These are phyloP conservation scores for Heritiera fomes DNA, from an alignment of 345 rosid species.

Conservation along the genomic window DNA sequence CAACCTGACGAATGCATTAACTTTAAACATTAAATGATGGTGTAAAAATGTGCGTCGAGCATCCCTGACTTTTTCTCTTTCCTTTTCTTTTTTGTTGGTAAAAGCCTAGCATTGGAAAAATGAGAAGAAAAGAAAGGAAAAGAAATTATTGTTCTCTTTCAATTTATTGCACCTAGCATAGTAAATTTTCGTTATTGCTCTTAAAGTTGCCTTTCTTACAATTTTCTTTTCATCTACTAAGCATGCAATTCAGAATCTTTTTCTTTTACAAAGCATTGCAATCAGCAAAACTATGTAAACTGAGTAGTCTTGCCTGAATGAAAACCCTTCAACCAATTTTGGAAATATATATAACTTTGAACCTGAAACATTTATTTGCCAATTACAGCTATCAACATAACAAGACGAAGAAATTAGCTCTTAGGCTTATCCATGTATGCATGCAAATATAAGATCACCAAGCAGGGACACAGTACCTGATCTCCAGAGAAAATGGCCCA, in stretches of 20 bases:
- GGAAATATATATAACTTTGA: background rate
- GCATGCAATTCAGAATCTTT: background rate
- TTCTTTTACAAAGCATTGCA: background rate
- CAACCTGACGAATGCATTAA: conserved; percentile 6
- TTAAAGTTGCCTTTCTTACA: background rate
- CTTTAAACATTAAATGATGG: background rate
- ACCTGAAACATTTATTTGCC: background rate
- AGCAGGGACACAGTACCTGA: conserved; percentile 50
- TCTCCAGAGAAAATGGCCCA: conserved; percentile 88
- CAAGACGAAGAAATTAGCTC: background rate
- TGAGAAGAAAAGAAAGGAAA: too few relatives aligned
- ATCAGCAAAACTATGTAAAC: background rate
- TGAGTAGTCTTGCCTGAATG: background rate
- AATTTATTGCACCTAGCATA: background rate
- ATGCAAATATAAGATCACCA: background rate
- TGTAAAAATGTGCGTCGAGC: background rate
- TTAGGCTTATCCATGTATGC: background rate
- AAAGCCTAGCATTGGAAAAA: background rate
- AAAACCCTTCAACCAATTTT: background rate
- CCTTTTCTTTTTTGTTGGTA: background rate
- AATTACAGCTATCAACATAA: background rate
- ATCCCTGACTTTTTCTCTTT: background rate
- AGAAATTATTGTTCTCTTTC: background rate
- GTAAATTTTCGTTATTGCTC: background rate
- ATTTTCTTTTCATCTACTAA: background rate